Conservation (phyloP, 108 stramenopile genomes). For the Cyclotella baltica region DNA sequence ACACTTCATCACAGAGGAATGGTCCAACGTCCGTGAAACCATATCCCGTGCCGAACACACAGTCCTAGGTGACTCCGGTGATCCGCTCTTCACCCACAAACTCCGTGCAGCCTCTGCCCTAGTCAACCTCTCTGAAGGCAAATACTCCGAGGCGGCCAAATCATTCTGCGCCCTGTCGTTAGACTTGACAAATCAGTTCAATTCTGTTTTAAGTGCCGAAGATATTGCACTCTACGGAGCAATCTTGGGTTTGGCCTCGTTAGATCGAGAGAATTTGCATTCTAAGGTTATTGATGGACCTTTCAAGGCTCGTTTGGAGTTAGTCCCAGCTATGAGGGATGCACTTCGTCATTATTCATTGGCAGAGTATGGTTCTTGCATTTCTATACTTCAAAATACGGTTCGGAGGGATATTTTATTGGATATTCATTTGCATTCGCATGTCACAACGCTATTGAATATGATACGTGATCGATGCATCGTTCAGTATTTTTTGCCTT, state of each 20-base stretch:
- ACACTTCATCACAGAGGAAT: conserved; percentile 31
- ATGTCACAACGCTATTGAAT: conserved; percentile 49
- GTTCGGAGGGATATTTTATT: conserved; percentile 30
- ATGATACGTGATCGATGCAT: conserved; percentile 71
- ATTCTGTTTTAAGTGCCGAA: conserved; percentile 58
- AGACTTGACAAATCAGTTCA: conserved; percentile 49
- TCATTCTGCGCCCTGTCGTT: conserved; percentile 42
- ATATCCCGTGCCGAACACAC: conserved; percentile 47
- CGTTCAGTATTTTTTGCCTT: conserved; percentile 75
- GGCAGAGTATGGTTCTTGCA: conserved; percentile 52
- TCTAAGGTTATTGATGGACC: conserved; percentile 47
- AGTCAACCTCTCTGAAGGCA: conserved; percentile 46
- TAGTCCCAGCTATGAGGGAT: conserved; percentile 55
- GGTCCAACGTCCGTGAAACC: conserved; percentile 39
- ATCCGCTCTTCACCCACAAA: conserved; percentile 50
- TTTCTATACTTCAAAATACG: conserved; percentile 22
- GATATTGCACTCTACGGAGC: conserved; percentile 81
- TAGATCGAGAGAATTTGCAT: conserved; percentile 46
- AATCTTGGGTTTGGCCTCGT: conserved; percentile 62
- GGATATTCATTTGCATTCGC: conserved; percentile 62
- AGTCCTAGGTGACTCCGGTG: conserved; percentile 13
- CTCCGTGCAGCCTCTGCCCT: conserved; percentile 49
- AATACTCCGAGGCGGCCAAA: conserved; percentile 47
- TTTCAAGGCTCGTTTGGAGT: conserved; percentile 59
- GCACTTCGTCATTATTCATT: conserved; percentile 52